phyloP scores from a whole-genome alignment of 2,329 filamentous ascomycete genomes.

The Waltergamsia citrina region DNA sequence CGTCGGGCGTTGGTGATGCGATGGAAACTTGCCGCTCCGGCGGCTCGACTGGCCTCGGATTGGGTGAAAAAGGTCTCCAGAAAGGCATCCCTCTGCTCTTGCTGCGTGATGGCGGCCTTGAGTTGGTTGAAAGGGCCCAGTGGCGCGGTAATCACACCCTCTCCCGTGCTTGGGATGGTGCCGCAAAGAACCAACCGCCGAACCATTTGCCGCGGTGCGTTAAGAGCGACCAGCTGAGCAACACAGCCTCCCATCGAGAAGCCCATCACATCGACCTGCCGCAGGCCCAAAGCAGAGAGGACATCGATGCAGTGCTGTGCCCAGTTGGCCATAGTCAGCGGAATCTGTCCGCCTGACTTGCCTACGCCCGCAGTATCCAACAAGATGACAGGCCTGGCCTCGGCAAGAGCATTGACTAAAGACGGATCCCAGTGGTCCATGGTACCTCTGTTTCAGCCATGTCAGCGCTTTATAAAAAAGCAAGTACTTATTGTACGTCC shows the following conservation, averaged over 20 bases:
- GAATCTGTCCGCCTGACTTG: conserved; percentile 29
- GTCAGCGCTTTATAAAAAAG: neutral
- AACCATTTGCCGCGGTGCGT: conserved; percentile 20
- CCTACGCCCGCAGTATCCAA: conserved; percentile 40
- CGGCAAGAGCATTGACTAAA: conserved; percentile 32
- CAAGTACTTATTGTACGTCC: too few relatives aligned
- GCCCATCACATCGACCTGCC: conserved; percentile 32
- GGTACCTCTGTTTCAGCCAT: conserved; percentile 16
- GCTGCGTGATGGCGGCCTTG: conserved; percentile 17
- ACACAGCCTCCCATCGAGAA: conserved; percentile 40
- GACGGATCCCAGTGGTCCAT: conserved; percentile 32
- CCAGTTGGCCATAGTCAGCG: conserved; percentile 18
- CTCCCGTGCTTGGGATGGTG: conserved; percentile 27
- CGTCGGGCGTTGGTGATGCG: conserved; percentile 18
- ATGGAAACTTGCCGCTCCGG: conserved; percentile 21
- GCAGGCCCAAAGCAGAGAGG: conserved; percentile 24
- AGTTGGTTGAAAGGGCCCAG: conserved; percentile 21
- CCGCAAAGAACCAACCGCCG: conserved; percentile 33
- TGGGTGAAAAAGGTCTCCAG: conserved; percentile 21
- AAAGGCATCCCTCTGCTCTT: conserved; percentile 23
- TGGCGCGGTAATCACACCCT: conserved; percentile 19
- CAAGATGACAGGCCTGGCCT: conserved; percentile 29
- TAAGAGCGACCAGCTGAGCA: conserved; percentile 33
- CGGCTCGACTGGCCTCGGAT: conserved; percentile 18
- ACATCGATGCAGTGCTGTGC: conserved; percentile 23